Conservation (phyloP, 768 basidiomycete species). For the Trametes cinnabarina region DNA sequence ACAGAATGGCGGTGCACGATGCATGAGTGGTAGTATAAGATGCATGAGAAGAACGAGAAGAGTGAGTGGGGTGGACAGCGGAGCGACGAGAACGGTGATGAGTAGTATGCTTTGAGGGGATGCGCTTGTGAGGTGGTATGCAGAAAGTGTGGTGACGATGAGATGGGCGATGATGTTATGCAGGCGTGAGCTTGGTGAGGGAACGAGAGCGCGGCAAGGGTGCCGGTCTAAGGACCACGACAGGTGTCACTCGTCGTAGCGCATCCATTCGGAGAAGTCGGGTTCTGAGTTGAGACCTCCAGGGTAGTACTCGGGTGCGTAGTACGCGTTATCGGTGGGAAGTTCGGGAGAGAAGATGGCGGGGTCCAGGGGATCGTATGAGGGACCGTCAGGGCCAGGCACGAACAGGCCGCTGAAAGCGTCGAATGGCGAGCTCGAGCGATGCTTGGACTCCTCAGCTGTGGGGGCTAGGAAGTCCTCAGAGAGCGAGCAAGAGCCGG, state of each 20-base stretch:
- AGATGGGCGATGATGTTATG: neutral
- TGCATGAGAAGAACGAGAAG: neutral
- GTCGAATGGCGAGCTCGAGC: neutral
- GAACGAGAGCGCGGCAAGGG: neutral
- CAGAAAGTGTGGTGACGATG: neutral
- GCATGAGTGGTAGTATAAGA: neutral
- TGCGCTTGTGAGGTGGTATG: neutral
- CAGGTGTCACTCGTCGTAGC: neutral
- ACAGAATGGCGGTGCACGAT: neutral
- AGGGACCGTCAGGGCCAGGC: neutral
- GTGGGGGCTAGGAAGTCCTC: slow-evolving; percentile 10
- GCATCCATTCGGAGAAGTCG: slow-evolving; percentile 16
- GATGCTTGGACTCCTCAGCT: neutral
- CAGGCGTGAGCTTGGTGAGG: neutral
- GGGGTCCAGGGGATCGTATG: neutral
- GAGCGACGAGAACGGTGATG: neutral
- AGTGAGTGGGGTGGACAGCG: neutral
- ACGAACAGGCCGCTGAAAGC: neutral
- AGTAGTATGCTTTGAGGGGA: neutral
- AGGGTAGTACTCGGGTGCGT: neutral
- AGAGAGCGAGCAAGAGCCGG: neutral
- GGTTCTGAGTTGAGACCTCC: neutral
- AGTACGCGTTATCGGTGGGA: neutral
- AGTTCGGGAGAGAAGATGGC: neutral
- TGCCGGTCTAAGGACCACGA: neutral